Conservation (phyloP, 2,329 filamentous ascomycete species). For the Xylariaceae sp. region DNA sequence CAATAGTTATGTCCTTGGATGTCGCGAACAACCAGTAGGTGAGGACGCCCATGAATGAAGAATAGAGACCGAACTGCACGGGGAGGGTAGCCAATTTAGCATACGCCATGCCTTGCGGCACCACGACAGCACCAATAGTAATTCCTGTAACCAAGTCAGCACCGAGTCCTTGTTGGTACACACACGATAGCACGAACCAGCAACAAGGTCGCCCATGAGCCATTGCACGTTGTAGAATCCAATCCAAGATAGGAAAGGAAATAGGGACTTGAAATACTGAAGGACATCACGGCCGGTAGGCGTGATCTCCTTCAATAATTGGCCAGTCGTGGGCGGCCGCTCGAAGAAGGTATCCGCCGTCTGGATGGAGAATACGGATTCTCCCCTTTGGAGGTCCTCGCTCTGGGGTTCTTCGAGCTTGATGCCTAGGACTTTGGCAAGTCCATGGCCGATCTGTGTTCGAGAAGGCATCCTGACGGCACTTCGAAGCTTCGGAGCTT, state of each 20-base stretch:
- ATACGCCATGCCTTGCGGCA: constrained; percentile 97
- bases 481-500: too few species aligned
- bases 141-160: constrained; percentile 28
- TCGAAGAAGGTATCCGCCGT: constrained; percentile 77
- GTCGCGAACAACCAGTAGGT: constrained; percentile 98
- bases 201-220: constrained; percentile 82
- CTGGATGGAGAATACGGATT: constrained; percentile 68
- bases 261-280: constrained; percentile 62
- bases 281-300: constrained; percentile 50
- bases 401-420: constrained; percentile 63
- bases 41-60: constrained; percentile 90
- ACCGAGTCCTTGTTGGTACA: constrained; percentile 3
- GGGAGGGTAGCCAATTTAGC: constrained; percentile 74
- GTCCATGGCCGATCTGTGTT: constrained; percentile 58
- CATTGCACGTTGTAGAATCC: constrained; percentile 80
- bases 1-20: constrained; percentile 97
- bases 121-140: constrained; percentile 60
- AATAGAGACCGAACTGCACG: constrained; percentile 81
- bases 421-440: constrained; percentile 79
- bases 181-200: constrained; percentile 47
- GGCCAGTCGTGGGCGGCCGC: constrained; percentile 63
- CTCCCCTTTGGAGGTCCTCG: constrained; percentile 64
- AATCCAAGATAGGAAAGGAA: constrained; percentile 90
- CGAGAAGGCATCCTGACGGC: constrained; percentile 29
- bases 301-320: constrained; percentile 60